phyloP scores from a whole-genome alignment of 2,329 filamentous ascomycete species.

The Trichoderma sp. region DNA sequence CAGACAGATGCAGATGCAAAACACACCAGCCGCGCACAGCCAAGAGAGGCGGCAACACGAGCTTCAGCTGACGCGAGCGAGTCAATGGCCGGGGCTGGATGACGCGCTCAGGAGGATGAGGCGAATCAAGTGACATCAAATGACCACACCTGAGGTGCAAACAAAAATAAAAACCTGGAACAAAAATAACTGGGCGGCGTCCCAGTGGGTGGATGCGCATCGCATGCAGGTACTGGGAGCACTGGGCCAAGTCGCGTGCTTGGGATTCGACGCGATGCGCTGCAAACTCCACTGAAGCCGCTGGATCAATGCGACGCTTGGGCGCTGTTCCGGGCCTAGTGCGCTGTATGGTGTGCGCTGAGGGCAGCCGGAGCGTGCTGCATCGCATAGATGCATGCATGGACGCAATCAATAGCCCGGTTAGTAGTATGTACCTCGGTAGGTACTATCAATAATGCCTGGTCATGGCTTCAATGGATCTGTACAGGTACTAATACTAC shows the following conservation, averaged over 20 bases:
- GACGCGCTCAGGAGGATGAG: constrained; percentile 2
- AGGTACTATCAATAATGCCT: too few species aligned
- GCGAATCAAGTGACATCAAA: constrained; percentile 17
- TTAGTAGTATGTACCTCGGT: too few species aligned
- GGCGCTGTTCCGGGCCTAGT: background rate
- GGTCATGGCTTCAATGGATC: too few species aligned
- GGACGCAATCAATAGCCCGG: background rate
- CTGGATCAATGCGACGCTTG: background rate
- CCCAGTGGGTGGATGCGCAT: background rate
- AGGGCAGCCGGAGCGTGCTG: too few species aligned
- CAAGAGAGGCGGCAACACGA: background rate
- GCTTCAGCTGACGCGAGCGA: constrained; percentile 1
- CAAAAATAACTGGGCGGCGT: background rate
- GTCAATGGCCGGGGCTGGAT: background rate
- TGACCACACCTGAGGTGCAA: background rate
- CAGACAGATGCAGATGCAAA: background rate
- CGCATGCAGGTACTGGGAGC: constrained; percentile 11
- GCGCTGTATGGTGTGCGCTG: background rate
- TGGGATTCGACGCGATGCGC: background rate
- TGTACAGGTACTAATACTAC: too few species aligned
- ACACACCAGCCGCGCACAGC: background rate
- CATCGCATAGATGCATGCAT: background rate
- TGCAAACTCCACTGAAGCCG: background rate
- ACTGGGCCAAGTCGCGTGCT: background rate
- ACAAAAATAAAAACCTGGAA: too few species aligned